Base-by-base conservation (phyloP, 257 asterid species). In the Nicotiana attenuata region DNA sequence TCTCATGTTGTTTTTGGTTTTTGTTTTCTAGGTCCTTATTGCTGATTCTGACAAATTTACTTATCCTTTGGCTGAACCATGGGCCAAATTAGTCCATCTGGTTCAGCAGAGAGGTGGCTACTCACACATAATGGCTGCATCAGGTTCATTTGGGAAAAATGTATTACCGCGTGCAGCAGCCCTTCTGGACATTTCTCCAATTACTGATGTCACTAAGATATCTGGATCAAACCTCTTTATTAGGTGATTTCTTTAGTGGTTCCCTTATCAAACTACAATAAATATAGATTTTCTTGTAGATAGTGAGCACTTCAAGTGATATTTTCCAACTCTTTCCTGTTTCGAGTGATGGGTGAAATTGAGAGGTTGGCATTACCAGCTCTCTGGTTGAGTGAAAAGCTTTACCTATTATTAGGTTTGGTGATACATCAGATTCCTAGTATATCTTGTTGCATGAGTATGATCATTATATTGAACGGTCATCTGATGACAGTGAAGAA, bases 111-210 rank as follows among this genome's bases (percentile, higher is more conserved):
- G 89, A 82, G 90, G 94, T 28, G 86, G 89, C 84, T 96, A 89
- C 87, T 93, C 99, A 2, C 99, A 96, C 86, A 89, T 96, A 78
- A 86, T 94, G 64, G 87, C 97, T 16, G 87, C 94, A 79, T 94
- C 98, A 31, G 92, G 97, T 81, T 93, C 99, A 55, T 96, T 96
- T 83, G 98, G 98, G 84, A 96, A 96, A 86, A 94, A 94, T 85
- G 81, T 94, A 81, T 89, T 96, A 57, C 98, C 99, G 45, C 98
- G 98, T 81, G 99, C 97, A 64, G 98, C 99, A 77, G 99, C 99
- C 26, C 93, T 93, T 82, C 88, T 96, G 45, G 97, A 94, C 80
- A 95, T 93, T 89, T 94, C 98, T 88, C 99, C 99, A 81, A 83
- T 96, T 69, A 96, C 99, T 67, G 98, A 96, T 79, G 92, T 96